Evolutionary conservation across 2,329 filamentous ascomycete genomes (phyloP).

Genomic region (Botrytis tulipae): DNA sequence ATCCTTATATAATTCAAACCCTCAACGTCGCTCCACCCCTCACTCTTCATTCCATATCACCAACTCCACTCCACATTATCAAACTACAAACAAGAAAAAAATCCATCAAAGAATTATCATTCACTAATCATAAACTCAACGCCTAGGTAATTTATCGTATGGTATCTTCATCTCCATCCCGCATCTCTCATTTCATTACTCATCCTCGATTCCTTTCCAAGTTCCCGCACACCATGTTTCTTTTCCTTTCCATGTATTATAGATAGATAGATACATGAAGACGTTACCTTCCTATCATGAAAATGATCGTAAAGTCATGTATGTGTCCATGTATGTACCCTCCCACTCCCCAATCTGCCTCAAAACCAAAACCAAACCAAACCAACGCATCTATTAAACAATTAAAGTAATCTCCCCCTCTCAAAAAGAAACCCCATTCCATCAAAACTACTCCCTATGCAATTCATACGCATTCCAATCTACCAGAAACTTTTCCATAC

Average conservation of each 20-base stretch:
- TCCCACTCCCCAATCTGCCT: neutral
- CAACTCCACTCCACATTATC: neutral
- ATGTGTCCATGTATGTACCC: neutral
- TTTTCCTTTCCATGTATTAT: neutral
- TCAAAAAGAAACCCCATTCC: neutral
- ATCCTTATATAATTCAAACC: neutral
- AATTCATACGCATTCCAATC: neutral
- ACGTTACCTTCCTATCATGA: neutral
- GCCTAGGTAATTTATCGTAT: neutral
- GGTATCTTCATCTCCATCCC: neutral
- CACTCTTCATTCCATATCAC: neutral
- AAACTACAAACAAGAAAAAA: neutral
- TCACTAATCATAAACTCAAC: neutral
- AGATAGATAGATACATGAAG: neutral
- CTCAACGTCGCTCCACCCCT: too few relatives aligned
- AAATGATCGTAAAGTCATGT: neutral
- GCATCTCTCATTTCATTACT: neutral
- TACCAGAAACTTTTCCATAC: neutral
- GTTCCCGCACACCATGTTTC: too few relatives aligned
- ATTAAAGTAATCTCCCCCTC: neutral
- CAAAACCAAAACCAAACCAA: neutral
- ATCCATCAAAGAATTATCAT: neutral
- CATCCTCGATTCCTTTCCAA: neutral
- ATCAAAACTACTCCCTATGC: neutral
- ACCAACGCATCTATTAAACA: neutral